Percentiles rank a stretch among this genome's conserved stretches.
phyloP scores from a whole-genome alignment of 2,329 filamentous ascomycete genomes.

The Aspergillus texensis region DNA sequence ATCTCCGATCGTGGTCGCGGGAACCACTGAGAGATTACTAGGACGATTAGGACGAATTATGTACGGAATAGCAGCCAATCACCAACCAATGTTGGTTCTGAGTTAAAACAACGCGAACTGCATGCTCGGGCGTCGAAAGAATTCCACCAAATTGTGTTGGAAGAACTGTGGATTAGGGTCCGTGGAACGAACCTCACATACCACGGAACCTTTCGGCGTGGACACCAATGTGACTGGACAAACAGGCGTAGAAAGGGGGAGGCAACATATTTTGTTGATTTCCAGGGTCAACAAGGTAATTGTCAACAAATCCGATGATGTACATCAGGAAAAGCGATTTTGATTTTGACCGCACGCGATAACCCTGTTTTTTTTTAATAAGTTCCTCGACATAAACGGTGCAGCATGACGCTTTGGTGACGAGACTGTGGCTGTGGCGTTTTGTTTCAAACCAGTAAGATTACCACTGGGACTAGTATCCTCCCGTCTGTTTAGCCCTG shows the following conservation, averaged over 20 bases:
- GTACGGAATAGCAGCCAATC: background rate
- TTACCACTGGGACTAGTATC: background rate
- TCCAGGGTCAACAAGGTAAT: conserved; percentile 3
- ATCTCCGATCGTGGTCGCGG: conserved; percentile 2
- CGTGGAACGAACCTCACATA: conserved; percentile 11
- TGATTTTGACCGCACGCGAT: background rate
- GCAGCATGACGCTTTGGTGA: background rate
- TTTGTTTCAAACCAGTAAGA: background rate
- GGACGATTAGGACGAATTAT: background rate
- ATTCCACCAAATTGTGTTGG: background rate
- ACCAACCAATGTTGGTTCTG: background rate
- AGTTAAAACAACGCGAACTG: background rate
- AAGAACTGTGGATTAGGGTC: conserved; percentile 4
- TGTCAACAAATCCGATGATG: conserved; percentile 10
- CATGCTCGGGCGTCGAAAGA: background rate
- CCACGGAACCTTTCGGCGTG: conserved; percentile 19
- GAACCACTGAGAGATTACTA: background rate
- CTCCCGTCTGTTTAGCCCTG: background rate
- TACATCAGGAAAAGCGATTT: background rate
- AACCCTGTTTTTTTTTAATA: background rate
- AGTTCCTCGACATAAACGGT: background rate
- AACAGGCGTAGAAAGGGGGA: conserved; percentile 15
- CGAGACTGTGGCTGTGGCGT: background rate
- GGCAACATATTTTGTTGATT: conserved; percentile 11
- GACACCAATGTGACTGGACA: conserved; percentile 19